These are phyloP conservation scores for Linderniella brevidens DNA, from an alignment of 257 asterid genomes.

Conservation along the genomic window DNA sequence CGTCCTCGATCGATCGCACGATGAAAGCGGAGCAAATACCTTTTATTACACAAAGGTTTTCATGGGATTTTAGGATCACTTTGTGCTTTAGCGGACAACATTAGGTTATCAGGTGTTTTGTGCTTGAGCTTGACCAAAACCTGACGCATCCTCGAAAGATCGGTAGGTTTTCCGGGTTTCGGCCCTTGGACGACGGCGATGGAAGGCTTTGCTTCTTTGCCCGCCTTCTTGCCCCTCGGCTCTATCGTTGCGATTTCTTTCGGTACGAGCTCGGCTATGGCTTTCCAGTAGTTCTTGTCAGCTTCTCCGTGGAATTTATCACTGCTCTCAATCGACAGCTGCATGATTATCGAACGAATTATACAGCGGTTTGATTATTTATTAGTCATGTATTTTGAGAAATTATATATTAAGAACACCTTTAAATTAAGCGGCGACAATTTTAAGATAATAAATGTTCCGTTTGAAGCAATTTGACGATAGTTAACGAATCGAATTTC, in stretches of 20 bases:
- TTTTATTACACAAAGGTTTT: too few relatives aligned
- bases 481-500: too few relatives aligned
- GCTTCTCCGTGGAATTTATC: conserved; percentile 76
- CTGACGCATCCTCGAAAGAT: background rate
- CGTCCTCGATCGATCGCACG: too few relatives aligned
- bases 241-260: conserved; percentile 48
- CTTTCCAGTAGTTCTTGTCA: conserved; percentile 75
- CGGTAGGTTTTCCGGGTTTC: conserved; percentile 1
- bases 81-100: too few relatives aligned
- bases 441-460: too few relatives aligned
- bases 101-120: background rate
- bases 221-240: conserved; percentile 42
- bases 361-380: background rate
- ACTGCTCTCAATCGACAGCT: conserved; percentile 42
- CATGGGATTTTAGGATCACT: too few relatives aligned
- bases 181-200: background rate
- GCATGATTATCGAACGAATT: conserved; percentile 8
- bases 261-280: conserved; percentile 67
- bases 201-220: conserved; percentile 45
- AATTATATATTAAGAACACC: too few relatives aligned
- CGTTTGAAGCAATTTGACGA: too few relatives aligned
- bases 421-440: too few relatives aligned
- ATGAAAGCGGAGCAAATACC: too few relatives aligned
- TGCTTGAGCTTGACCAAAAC: background rate
- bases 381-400: too few relatives aligned